A percentile compares a stretch with the other conserved stretches of the same genome.
phyloP scores from a whole-genome alignment of 176 grass and related monocot genomes.

The Oryza coarctata region DNA sequence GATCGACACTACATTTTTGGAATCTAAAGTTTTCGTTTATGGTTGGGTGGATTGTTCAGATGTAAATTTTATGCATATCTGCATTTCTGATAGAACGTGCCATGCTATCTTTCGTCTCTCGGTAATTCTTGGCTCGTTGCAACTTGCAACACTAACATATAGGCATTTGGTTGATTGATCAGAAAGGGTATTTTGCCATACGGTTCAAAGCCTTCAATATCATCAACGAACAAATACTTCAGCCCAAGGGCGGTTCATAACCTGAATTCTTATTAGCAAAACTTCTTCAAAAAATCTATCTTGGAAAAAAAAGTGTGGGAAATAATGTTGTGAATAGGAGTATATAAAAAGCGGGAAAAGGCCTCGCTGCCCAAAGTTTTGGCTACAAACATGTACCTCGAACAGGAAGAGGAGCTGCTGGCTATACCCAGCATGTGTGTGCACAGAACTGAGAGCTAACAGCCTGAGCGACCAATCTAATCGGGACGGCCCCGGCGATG shows the following conservation, averaged over 20 bases:
- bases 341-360: not conserved
- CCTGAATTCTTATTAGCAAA: conserved; percentile 24
- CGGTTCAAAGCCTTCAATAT: not conserved
- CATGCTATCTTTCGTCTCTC: not conserved
- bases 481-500: conserved; percentile 28
- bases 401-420: conserved; percentile 21
- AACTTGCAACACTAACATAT: not conserved
- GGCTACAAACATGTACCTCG: conserved; percentile 41
- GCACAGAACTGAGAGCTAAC: conserved; percentile 36
- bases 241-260: not conserved
- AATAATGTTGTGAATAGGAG: not conserved
- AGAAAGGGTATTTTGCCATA: not conserved
- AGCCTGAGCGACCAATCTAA: conserved; percentile 38
- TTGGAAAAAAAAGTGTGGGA: not conserved
- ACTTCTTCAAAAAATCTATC: not conserved
- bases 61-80: not conserved
- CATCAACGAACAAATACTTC: not conserved
- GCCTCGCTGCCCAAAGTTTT: conserved; percentile 2
- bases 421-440: conserved; percentile 31
- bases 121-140: not conserved
- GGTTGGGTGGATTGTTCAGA: not conserved
- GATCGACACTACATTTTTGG: not conserved
- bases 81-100: not conserved
- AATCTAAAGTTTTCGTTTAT: not conserved
- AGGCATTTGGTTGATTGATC: not conserved